Percentiles rank a stretch among this genome's conserved stretches.
Conservation (phyloP, 2,329 filamentous ascomycete species). For the Aspergillus alliaceus region DNA sequence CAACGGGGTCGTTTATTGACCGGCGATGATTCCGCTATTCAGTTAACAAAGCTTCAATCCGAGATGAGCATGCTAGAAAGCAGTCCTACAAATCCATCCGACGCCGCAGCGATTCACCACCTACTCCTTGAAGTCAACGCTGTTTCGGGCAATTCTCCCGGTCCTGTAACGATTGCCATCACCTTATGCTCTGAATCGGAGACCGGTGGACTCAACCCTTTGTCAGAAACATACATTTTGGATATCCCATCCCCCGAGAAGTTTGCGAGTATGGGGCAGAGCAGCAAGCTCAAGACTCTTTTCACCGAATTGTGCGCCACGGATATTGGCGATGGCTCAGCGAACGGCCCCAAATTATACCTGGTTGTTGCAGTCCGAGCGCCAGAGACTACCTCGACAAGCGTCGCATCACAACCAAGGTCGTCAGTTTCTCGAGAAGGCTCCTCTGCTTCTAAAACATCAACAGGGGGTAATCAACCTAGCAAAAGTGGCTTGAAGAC, state of each 20-base stretch:
- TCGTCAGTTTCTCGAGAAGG: conserved; percentile 38
- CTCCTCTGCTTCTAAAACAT: conserved; percentile 25
- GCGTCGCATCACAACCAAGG: conserved; percentile 24
- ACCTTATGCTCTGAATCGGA: conserved; percentile 73
- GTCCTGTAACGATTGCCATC: conserved; percentile 72
- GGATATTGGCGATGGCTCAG: conserved; percentile 66
- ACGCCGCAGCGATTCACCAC: conserved; percentile 71
- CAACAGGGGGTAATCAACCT: conserved; percentile 29
- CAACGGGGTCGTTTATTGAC: conserved; percentile 84
- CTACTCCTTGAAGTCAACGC: conserved; percentile 83
- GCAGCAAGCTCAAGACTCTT: conserved; percentile 74
- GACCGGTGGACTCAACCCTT: conserved; percentile 61
- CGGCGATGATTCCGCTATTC: conserved; percentile 87
- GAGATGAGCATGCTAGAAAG: conserved; percentile 92
- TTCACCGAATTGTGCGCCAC: conserved; percentile 81
- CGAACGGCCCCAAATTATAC: conserved; percentile 70
- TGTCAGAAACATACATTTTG: conserved; percentile 82
- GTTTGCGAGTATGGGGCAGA: conserved; percentile 64
- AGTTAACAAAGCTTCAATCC: conserved; percentile 87
- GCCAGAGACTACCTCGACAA: conserved; percentile 47
- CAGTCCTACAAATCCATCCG: conserved; percentile 67
- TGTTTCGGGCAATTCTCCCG: conserved; percentile 73
- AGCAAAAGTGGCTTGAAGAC: conserved; percentile 39
- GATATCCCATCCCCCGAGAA: conserved; percentile 74
- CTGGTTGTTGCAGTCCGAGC: conserved; percentile 79